Evolutionary conservation across 2,329 filamentous ascomycete species (phyloP).

Genomic region (Fusarium begoniae): DNA sequence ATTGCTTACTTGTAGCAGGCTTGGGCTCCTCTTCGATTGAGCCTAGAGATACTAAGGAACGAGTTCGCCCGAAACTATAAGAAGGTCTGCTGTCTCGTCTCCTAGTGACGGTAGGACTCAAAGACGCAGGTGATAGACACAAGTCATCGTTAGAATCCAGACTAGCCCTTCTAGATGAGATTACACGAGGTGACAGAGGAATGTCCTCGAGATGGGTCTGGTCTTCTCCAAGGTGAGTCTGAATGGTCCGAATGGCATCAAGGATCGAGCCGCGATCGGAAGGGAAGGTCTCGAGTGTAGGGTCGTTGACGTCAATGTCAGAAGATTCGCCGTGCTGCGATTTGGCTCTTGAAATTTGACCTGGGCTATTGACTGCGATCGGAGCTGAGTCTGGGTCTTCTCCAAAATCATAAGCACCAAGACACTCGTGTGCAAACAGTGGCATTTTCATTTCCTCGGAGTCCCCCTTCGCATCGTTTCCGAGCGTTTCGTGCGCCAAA

Average conservation of each 20-base stretch:
- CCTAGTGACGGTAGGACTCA: conserved; percentile 47
- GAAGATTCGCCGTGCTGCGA: conserved; percentile 28
- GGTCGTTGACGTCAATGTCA: conserved; percentile 54
- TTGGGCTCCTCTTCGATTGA: conserved; percentile 58
- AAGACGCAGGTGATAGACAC: conserved; percentile 46
- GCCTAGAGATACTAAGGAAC: conserved; percentile 53
- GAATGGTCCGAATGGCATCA: conserved; percentile 56
- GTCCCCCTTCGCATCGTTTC: conserved; percentile 15
- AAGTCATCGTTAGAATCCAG: conserved; percentile 52
- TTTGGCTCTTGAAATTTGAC: conserved; percentile 20
- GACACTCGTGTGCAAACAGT: conserved; percentile 59
- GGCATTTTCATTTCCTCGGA: conserved; percentile 46
- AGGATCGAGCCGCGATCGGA: conserved; percentile 56
- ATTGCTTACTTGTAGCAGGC: conserved; percentile 13
- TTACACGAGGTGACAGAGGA: conserved; percentile 49
- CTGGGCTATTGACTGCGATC: conserved; percentile 27
- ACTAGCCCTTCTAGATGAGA: conserved; percentile 47
- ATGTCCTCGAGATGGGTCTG: conserved; percentile 49
- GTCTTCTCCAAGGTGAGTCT: conserved; percentile 55
- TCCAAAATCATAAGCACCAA: conserved; percentile 52
- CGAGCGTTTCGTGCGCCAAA: conserved; percentile 20
- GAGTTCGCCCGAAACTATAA: conserved; percentile 48
- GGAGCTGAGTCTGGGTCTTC: conserved; percentile 43
- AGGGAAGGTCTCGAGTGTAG: conserved; percentile 59
- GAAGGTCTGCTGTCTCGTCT: conserved; percentile 47